Evolutionary conservation across 768 basidiomycete species (phyloP), one percentile per base, ranked within the genome.

Genomic region (Lactifluus subvellereus): DNA sequence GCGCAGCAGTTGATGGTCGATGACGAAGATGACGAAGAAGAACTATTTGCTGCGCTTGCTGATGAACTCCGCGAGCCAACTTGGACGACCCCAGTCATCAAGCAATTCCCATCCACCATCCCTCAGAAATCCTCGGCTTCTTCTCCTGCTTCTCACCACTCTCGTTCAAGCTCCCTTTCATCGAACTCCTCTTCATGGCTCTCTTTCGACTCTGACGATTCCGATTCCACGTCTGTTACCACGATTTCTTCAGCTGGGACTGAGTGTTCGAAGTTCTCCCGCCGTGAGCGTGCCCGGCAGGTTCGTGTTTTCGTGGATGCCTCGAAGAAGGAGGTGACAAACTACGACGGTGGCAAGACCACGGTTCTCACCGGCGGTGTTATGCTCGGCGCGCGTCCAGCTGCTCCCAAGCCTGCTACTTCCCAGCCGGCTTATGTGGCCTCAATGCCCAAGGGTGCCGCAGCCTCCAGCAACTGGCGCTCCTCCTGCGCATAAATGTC

Each of bases 271-370:
- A 82, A 81, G 71, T 79, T 82, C 59, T 87, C 86, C 27, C 85
- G 87, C 59, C 82, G 88, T 63, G 88, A 90, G 73, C 81, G 80
- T 54, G 82, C 83, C 9, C 80, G 85, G 66, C 85, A 86, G 72
- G 81, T 82, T 27, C 84, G 83, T 66, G 87, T 91, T 68, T 90
- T 81, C 71, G 74, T 92, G 59, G 90, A 92, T 73, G 82, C 79
- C 22, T 75, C 85, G 70, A 91, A 86, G 79, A 90, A 75, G 58
- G 87, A 88, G 50, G 87, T 91, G 66, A 91, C 89, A 52, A 87
- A 88, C 69, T 92, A 92, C 69, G 89, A 92, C 68, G 89, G 89
- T 60, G 90, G 90, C 66, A 91, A 90, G 81, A 92, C 90, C 57
- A 91, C 89, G 33, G 89, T 91, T 54, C 83, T 92, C 68, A 91